Conservation (phyloP, 192 early-diverging fungal genomes). For the Funneliformis geosporum region DNA sequence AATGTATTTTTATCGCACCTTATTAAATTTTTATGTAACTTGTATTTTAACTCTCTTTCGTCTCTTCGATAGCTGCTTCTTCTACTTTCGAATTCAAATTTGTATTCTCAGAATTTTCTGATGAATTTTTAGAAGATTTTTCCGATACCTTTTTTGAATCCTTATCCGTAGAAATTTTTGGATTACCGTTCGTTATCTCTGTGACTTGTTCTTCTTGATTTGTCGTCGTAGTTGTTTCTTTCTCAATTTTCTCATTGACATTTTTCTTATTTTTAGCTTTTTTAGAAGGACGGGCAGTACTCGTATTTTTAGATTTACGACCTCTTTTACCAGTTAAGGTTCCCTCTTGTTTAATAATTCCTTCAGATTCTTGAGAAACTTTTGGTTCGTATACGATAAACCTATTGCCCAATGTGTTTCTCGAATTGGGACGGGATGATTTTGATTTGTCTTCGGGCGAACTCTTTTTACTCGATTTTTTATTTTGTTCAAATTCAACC, state of each 20-base stretch:
- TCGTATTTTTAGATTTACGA: neutral
- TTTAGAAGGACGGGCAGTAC: neutral
- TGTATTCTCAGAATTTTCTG: neutral
- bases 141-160: no score
- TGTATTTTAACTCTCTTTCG: neutral
- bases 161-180: neutral
- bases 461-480: neutral
- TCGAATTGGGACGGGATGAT: neutral
- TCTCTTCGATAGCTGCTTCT: neutral
- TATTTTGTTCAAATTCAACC: neutral
- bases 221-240: neutral
- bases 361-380: neutral
- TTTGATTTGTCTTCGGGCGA: neutral
- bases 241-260: neutral
- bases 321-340: neutral
- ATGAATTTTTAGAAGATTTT: neutral
- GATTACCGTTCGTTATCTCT: neutral
- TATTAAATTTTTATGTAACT: no score
- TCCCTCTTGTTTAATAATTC: neutral
- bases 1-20: no score
- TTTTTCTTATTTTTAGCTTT: neutral
- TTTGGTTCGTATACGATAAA: conserved; percentile 12
- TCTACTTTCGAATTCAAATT: neutral
- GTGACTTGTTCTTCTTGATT: neutral
- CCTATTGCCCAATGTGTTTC: conserved; percentile 14